Evolutionary conservation across 129 eudicot genomes (phyloP), one percentile per base, ranked within the genome.

Genomic region (Silybum marianum): DNA sequence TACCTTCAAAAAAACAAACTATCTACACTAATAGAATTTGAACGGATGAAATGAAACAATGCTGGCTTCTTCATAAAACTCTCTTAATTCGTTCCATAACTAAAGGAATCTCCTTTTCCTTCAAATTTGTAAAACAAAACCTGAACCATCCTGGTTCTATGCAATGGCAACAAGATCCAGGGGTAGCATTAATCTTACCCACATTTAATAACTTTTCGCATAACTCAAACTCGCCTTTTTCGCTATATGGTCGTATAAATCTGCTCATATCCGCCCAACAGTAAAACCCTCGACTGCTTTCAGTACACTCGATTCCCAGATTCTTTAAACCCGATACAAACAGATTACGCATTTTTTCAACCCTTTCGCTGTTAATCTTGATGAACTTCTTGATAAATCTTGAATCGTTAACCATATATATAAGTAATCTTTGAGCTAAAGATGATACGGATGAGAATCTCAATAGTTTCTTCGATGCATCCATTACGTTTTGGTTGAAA

Each of bases 141-240:
- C 95, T 78, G 83, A 94, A 94, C 98, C 97, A 94, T 72, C 98
- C 98, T 3, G 97, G 97, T 86, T 94, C 98, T 67, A 94, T 86
- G 74, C 98, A 94, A 69, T 92, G 98, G 75, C 94, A 94, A 44
- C 88, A 90, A 14, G 98, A 94, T 30, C 98, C 98, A 2, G 98
- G 94, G 67, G 90, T 93, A 2, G 80, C 86, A 19, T 90, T 92
- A 63, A 94, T 71, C 88, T 89, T 92, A 0, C 89, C 91, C 10
- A 89, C 80, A 69, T 84, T 92, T 84, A 92, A 79, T 78, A 94
- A 72, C 89, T 86, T 94, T 24, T 94, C 96, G 96, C 98, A 92
- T 18, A 94, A 88, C 65, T 92, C 96, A 26, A 90, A 90, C 90
- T 94, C 98, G 3, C 98, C 98, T 72, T 90, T 94, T 88, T 94